Percentiles rank a stretch among this genome's conserved stretches.
Evolutionary conservation across 805 yeast genomes (phyloP).

Genomic region (Candida ascalaphidarum): DNA sequence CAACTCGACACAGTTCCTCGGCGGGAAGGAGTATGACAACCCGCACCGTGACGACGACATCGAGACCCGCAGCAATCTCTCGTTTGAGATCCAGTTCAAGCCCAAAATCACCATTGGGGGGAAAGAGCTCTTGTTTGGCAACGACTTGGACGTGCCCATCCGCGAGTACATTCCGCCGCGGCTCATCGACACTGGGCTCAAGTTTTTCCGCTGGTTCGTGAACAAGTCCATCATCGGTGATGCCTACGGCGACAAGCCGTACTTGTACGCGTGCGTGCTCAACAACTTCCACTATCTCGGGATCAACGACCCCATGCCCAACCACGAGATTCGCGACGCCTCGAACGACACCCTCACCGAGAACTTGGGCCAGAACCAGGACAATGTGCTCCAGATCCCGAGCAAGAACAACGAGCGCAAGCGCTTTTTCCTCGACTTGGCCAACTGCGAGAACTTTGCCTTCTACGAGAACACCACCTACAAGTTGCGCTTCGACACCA

Average conservation of each 20-base stretch:
- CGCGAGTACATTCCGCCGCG: conserved; percentile 49
- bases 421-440: conserved; percentile 31
- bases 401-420: conserved; percentile 28
- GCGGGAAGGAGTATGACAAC: conserved; percentile 4
- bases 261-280: conserved; percentile 51
- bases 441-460: conserved; percentile 29
- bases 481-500: conserved; percentile 46
- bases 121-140: conserved; percentile 54
- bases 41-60: conserved; percentile 2
- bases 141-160: conserved; percentile 56
- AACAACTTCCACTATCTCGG: conserved; percentile 46
- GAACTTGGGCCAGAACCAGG: conserved; percentile 13
- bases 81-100: conserved; percentile 26
- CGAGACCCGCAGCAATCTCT: conserved; percentile 17
- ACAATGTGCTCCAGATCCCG: conserved; percentile 21
- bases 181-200: conserved; percentile 38
- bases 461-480: conserved; percentile 33
- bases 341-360: conserved; percentile 10
- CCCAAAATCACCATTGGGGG: conserved; percentile 41
- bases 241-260: conserved; percentile 52
- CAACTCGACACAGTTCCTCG: conserved; percentile 17
- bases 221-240: conserved; percentile 64
- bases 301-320: conserved; percentile 7
- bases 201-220: conserved; percentile 46
- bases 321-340: conserved; percentile 4